Conservation (phyloP, 2,329 filamentous ascomycete genomes). For the Cadophora sp. region DNA sequence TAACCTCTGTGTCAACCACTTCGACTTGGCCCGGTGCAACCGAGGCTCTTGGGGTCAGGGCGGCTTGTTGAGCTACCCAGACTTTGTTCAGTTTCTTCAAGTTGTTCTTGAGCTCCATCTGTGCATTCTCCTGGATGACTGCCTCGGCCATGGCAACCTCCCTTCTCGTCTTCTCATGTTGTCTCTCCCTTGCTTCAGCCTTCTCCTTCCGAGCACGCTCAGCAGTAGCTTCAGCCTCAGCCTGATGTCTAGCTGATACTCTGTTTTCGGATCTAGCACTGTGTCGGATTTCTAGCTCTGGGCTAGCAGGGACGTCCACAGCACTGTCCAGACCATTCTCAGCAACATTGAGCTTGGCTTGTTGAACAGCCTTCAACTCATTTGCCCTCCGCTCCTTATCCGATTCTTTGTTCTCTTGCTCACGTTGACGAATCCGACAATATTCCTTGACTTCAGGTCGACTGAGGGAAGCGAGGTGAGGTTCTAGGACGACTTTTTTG, state of each 20-base stretch:
- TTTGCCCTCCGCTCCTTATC: slow-evolving; percentile 56
- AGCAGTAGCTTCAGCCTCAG: slow-evolving; percentile 33
- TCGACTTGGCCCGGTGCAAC: slow-evolving; percentile 42
- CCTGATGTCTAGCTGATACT: slow-evolving; percentile 37
- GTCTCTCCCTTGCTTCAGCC: slow-evolving; percentile 36
- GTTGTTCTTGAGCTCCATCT: slow-evolving; percentile 41
- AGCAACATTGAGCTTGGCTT: slow-evolving; percentile 35
- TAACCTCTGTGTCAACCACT: slow-evolving; percentile 54
- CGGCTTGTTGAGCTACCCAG: slow-evolving; percentile 41
- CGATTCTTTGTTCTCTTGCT: slow-evolving; percentile 60
- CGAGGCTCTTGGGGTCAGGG: slow-evolving; percentile 24
- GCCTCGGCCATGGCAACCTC: slow-evolving; percentile 40
- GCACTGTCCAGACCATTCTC: slow-evolving; percentile 27
- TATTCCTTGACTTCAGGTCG: slow-evolving; percentile 68
- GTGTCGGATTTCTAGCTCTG: slow-evolving; percentile 40
- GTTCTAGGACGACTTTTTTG: slow-evolving; percentile 65
- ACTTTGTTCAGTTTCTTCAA: slow-evolving; percentile 43
- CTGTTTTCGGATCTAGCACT: slow-evolving; percentile 39
- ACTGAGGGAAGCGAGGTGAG: slow-evolving; percentile 57
- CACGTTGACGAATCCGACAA: slow-evolving; percentile 64
- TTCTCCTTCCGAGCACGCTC: slow-evolving; percentile 38
- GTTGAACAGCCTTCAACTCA: slow-evolving; percentile 42
- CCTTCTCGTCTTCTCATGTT: slow-evolving; percentile 40
- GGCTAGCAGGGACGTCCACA: slow-evolving; percentile 21
- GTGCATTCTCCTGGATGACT: slow-evolving; percentile 35